Base-by-base conservation (phyloP, 2,329 filamentous ascomycete genomes). In the Fusarium tricinctum region DNA sequence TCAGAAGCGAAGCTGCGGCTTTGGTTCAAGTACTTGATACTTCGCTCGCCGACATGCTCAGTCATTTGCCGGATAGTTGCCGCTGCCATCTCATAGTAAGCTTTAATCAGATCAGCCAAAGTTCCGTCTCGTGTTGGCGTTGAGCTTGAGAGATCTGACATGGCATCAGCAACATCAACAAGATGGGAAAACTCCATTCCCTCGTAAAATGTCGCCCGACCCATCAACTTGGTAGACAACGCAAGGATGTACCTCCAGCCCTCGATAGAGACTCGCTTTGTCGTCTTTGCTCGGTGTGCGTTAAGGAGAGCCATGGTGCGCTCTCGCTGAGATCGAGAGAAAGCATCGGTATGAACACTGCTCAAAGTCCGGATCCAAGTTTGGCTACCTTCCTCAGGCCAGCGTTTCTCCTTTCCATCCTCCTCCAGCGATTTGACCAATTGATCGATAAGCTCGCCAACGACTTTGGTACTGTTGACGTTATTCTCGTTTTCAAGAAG, bases 181-280 rank as follows among this genome's bases (percentile, higher is more conserved):
- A 81, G 74, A 53, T 81, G 73, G 1, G 71, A 66, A 49, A 82
- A 87, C 2, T 62, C 72, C 77, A 86, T 81, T 1, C 74, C 78
- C 66, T 84, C 77, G 66, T 87, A 85, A 57, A 85, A 85, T 0
- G 84, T 86, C 1, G 85, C 80, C n/a, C 80, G 79, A 7, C 76
- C 73, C 81, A 86, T 85, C 23, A 87, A 74, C 69, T 84, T 87
- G 4, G 80, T 74, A 65, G 82, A 80, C 47, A 88, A 69, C 20
- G 81, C 79, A 8, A 88, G 74, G 7, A 84, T 69, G 12, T 77
- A 59, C 49, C 77, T 79, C 77, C 79, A 81, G 12, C 73, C 68
- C 12, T 76, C 68, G 3, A 76, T 33, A 6, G 75, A 63, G 5
- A 77, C 49, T 22, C 70, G 66, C 28, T 73, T 74, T 3, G 71